Conservation (phyloP, 495 filamentous ascomycete genomes). For the Achaetomiella virescens region DNA sequence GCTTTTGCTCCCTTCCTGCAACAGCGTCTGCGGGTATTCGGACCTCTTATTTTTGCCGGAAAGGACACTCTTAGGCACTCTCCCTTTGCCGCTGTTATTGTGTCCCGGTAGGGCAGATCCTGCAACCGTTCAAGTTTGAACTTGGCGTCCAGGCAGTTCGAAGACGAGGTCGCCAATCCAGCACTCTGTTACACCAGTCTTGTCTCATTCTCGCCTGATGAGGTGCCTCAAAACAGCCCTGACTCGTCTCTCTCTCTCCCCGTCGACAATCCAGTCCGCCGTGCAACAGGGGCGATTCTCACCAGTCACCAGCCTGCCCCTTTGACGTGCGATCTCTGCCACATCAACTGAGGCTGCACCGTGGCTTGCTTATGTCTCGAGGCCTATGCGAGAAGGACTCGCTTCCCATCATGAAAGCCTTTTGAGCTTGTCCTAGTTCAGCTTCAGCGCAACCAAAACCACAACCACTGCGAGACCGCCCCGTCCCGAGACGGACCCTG, state of each 20-base stretch:
- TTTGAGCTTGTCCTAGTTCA: no score
- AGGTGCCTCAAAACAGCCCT: constrained; percentile 5
- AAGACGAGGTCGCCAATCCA: constrained; percentile 5
- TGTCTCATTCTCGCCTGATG: constrained; percentile 12
- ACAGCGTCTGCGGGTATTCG: neutral
- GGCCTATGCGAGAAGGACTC: no score
- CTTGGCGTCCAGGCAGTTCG: neutral
- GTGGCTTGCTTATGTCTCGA: no score
- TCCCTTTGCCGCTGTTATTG: neutral
- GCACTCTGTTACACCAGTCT: constrained; percentile 9
- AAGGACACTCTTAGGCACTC: neutral
- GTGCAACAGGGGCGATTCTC: constrained; percentile 8
- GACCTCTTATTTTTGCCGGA: constrained; percentile 1
- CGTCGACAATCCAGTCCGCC: neutral
- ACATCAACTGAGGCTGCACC: no score
- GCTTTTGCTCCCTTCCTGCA: neutral
- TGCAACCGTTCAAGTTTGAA: neutral
- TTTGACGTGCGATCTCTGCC: neutral
- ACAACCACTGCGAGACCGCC: neutral
- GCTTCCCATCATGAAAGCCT: no score
- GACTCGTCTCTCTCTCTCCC: neutral
- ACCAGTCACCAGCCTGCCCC: neutral
- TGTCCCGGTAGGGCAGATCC: neutral
- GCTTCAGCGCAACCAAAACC: no score
- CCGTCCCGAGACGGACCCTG: neutral